Evolutionary conservation across 192 early-diverging fungal species (phyloP).

Genomic region (Coemansia sp.): DNA sequence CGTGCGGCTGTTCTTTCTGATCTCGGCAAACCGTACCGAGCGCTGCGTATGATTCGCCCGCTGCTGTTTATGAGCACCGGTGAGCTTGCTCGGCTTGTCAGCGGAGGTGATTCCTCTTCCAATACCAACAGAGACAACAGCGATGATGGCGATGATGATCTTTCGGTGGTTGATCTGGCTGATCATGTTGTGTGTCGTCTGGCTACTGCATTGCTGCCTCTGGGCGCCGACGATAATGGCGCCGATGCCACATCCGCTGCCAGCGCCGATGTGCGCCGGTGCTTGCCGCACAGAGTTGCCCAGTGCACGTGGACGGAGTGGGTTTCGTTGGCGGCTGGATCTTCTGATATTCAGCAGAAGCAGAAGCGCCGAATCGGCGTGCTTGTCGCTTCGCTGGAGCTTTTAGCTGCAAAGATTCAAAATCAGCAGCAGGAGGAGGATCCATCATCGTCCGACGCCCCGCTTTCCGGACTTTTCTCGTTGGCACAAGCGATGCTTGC

Average conservation of each 20-base stretch:
- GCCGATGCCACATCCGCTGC: background rate
- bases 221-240: too few species aligned
- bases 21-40: slow-evolving; percentile 17
- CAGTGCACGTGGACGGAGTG: slow-evolving; percentile 13
- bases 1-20: slow-evolving; percentile 1
- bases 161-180: slow-evolving; percentile 13
- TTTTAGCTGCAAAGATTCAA: background rate
- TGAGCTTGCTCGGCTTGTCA: slow-evolving; percentile 7
- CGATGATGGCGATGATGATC: background rate
- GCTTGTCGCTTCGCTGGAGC: background rate
- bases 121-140: background rate
- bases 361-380: background rate
- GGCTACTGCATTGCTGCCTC: slow-evolving; percentile 11
- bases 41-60: slow-evolving; percentile 30
- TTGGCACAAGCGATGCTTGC: background rate
- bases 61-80: slow-evolving; percentile 27
- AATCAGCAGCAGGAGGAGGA: background rate
- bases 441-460: too few species aligned
- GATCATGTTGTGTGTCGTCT: slow-evolving; percentile 24
- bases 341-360: background rate
- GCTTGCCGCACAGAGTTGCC: slow-evolving; percentile 13
- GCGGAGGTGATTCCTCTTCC: too few species aligned
- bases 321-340: background rate
- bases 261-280: background rate
- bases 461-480: background rate